Percentiles rank a stretch among this genome's conserved stretches.
phyloP scores from a whole-genome alignment of 768 basidiomycete species.

The Tricholoma sp. region DNA sequence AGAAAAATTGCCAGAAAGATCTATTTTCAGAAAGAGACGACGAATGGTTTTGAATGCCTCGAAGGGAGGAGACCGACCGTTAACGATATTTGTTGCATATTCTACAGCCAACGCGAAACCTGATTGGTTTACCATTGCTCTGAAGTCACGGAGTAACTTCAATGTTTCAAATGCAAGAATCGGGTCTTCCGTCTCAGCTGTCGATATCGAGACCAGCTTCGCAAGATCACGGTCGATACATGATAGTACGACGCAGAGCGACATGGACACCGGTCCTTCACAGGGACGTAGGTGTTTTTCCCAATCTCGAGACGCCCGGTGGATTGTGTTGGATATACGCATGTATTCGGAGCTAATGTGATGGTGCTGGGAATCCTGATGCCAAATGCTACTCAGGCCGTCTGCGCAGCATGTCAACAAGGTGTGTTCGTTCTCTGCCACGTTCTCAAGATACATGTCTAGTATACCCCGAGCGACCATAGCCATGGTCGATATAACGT shows the following conservation, averaged over 20 bases:
- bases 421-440: conserved; percentile 17
- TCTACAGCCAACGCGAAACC: conserved; percentile 26
- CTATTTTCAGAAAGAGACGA: conserved; percentile 28
- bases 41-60: conserved; percentile 35
- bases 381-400: conserved; percentile 4
- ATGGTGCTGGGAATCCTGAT: background rate
- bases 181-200: conserved; percentile 6
- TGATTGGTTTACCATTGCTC: conserved; percentile 22
- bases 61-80: conserved; percentile 21
- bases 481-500: conserved; percentile 23
- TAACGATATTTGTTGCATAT: conserved; percentile 21
- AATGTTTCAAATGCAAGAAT: conserved; percentile 15
- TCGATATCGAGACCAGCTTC: conserved; percentile 12
- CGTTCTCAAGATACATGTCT: conserved; percentile 27
- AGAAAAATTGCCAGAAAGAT: conserved; percentile 17
- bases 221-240: conserved; percentile 5
- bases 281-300: background rate
- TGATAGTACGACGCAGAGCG: conserved; percentile 2
- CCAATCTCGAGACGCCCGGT: background rate
- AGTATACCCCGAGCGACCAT: conserved; percentile 28
- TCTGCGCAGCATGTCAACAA: conserved; percentile 12
- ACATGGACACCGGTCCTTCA: conserved; percentile 4
- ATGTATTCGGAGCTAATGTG: background rate
- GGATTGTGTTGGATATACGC: background rate
- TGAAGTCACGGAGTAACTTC: conserved; percentile 19